Percentiles rank a stretch among this genome's conserved stretches.
Evolutionary conservation across 1,284 basidiomycete species (phyloP).

Genomic region (Cryptococcus sp.): DNA sequence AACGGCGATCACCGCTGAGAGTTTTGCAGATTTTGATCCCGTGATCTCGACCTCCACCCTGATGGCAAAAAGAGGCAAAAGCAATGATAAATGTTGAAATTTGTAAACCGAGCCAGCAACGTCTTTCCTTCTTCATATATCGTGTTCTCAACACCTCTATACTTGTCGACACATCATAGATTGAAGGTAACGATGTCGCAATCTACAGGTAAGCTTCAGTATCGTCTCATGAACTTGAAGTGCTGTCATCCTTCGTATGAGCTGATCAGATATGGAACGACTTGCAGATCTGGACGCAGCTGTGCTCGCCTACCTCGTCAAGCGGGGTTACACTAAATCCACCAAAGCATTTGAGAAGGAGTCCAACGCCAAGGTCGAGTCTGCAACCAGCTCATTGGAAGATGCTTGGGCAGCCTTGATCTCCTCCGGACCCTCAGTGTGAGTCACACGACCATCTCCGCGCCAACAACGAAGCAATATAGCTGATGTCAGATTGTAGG

Average conservation of each 20-base stretch:
- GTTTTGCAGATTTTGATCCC: too few relatives aligned
- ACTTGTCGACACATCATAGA: not conserved
- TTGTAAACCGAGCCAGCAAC: too few relatives aligned
- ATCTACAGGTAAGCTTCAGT: not conserved
- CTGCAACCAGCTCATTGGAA: conserved; percentile 24
- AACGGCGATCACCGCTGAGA: too few relatives aligned
- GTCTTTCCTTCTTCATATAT: too few relatives aligned
- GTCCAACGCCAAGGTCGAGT: conserved; percentile 27
- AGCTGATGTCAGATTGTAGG: conserved; percentile 2
- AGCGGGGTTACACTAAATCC: conserved; percentile 45
- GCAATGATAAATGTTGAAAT: too few relatives aligned
- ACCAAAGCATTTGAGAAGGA: conserved; percentile 53
- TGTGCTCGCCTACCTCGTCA: conserved; percentile 49
- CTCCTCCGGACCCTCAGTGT: conserved; percentile 3
- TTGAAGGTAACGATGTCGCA: conserved; percentile 3
- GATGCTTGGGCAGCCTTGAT: conserved; percentile 29
- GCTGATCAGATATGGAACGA: conserved; percentile 10
- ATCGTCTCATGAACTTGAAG: not conserved
- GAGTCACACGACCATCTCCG: not conserved
- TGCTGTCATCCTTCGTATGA: not conserved
- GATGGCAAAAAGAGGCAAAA: too few relatives aligned
- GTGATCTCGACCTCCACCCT: too few relatives aligned
- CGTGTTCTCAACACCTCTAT: too few relatives aligned
- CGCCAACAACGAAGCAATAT: not conserved
- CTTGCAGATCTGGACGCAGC: conserved; percentile 48